Percentiles rank a stretch among this genome's conserved stretches.
Evolutionary conservation across 2,329 filamentous ascomycete species (phyloP).

Genomic region (Chrysoporthe austroafricana): DNA sequence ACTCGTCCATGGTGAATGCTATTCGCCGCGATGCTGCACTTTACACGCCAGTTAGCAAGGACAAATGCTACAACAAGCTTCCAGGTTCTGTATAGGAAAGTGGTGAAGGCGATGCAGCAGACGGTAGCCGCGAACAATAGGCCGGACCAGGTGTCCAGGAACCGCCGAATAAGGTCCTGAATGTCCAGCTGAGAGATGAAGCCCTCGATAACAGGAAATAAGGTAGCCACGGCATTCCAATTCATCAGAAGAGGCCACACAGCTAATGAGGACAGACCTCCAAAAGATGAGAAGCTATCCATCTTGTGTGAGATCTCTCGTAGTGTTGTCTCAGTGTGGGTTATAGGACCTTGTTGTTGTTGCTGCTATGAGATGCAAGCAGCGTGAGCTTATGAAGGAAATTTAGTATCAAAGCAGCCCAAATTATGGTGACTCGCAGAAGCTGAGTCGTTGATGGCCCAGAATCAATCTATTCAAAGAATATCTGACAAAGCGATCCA

Average conservation of each 20-base stretch:
- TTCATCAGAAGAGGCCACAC: neutral
- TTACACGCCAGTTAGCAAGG: neutral
- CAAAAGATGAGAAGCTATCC: neutral
- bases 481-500: neutral
- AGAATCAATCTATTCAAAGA: neutral
- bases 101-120: too few species aligned
- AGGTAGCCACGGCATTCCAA: too few species aligned
- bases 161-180: neutral
- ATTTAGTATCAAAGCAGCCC: neutral
- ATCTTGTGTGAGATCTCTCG: neutral
- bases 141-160: neutral
- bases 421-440: neutral
- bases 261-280: neutral
- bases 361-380: neutral
- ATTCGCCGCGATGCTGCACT: neutral
- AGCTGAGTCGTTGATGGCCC: neutral
- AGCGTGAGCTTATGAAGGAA: neutral
- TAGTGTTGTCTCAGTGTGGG: too few species aligned
- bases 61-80: neutral
- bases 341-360: neutral
- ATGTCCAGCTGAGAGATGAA: neutral
- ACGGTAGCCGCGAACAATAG: neutral
- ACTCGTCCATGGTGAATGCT: neutral
- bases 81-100: neutral
- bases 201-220: neutral